phyloP scores from a whole-genome alignment of 1,284 basidiomycete genomes.

The Ceratobasidium sp. region DNA sequence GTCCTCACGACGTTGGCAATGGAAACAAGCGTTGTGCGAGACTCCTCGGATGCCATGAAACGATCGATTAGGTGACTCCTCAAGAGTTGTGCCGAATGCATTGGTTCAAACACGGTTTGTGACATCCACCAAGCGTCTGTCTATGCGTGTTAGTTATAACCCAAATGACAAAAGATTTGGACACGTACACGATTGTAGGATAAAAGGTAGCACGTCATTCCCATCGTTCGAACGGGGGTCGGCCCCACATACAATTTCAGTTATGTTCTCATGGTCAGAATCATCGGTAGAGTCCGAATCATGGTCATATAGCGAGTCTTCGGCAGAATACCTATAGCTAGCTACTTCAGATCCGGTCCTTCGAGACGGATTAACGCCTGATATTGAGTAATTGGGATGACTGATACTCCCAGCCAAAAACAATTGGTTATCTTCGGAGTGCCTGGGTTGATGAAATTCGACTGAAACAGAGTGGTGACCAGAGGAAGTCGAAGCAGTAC shows the following conservation, averaged over 20 bases:
- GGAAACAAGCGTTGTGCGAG: conserved; percentile 6
- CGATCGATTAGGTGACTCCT: conserved; percentile 12
- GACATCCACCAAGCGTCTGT: conserved; percentile 6
- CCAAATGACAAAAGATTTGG: neutral
- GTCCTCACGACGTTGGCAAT: conserved; percentile 14
- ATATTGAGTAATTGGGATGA: conserved; percentile 7
- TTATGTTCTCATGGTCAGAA: conserved; percentile 23
- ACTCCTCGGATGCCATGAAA: conserved; percentile 27
- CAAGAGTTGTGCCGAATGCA: conserved; percentile 18
- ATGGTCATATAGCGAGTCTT: neutral
- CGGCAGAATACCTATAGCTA: neutral
- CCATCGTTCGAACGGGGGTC: conserved; percentile 1
- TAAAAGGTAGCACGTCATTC: conserved; percentile 34
- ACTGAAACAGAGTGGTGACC: neutral
- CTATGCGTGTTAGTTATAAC: neutral
- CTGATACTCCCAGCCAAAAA: neutral
- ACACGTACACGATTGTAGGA: conserved; percentile 28
- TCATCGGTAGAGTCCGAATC: conserved; percentile 17
- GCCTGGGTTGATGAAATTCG: conserved; percentile 10
- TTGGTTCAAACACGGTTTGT: conserved; percentile 31
- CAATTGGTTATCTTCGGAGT: neutral
- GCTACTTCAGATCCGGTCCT: neutral
- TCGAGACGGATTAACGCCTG: neutral
- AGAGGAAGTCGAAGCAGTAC: neutral
- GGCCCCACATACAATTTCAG: conserved; percentile 26